Evolutionary conservation across 345 rosid species (phyloP).

Genomic region (Lepidium didymum): DNA sequence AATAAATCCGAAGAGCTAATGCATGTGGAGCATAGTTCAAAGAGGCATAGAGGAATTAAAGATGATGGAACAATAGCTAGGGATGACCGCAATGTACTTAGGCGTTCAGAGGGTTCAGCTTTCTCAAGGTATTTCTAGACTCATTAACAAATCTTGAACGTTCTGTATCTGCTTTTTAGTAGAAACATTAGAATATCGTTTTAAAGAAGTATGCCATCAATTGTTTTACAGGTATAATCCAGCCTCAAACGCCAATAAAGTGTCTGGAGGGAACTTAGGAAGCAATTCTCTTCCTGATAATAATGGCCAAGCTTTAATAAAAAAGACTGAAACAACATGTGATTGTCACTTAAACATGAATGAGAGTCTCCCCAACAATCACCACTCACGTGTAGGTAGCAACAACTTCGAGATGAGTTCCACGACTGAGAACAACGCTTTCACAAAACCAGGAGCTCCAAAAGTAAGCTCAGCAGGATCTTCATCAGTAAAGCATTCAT

Average conservation of each 20-base stretch:
- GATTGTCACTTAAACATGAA: constrained; percentile 34
- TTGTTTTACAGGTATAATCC: constrained; percentile 48
- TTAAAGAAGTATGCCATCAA: neutral
- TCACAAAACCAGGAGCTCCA: constrained; percentile 35
- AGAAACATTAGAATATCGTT: neutral
- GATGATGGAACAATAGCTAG: constrained; percentile 26
- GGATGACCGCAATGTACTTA: constrained; percentile 56
- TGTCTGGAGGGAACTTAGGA: constrained; percentile 40
- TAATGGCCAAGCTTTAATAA: constrained; percentile 37
- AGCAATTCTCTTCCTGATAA: constrained; percentile 42
- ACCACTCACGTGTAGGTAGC: constrained; percentile 54
- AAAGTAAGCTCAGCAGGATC: constrained; percentile 33
- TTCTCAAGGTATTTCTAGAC: constrained; percentile 56
- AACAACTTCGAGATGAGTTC: constrained; percentile 48
- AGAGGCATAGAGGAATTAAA: constrained; percentile 36
- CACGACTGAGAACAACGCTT: constrained; percentile 34
- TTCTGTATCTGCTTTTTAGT: neutral
- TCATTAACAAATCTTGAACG: neutral
- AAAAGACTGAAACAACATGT: constrained; percentile 32
- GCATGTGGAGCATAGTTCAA: constrained; percentile 16
- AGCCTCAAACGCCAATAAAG: constrained; percentile 51
- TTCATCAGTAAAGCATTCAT: constrained; percentile 25
- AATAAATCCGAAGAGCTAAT: neutral
- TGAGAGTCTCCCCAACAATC: constrained; percentile 32
- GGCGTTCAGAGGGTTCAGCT: constrained; percentile 72